Evolutionary conservation across 75 land plant genomes (phyloP).

Genomic region (Pinus taeda): DNA sequence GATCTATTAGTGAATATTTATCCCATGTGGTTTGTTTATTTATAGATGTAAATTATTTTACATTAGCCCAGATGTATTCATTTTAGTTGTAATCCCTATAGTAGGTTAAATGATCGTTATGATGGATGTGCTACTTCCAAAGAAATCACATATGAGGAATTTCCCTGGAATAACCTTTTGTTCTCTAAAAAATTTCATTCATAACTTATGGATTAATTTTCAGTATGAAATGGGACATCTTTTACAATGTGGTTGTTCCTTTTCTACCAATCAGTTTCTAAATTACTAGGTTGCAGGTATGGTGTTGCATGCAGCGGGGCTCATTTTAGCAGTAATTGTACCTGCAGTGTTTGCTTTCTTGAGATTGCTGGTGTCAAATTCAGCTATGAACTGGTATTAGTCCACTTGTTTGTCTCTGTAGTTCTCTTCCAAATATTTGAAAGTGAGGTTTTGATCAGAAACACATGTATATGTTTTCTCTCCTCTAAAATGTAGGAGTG

Average conservation of each 20-base stretch:
- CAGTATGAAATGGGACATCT: neutral
- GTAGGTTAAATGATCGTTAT: too few species aligned
- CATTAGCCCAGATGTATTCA: too few species aligned
- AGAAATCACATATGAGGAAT: neutral
- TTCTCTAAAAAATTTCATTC: neutral
- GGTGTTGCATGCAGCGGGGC: slow-evolving; percentile 46
- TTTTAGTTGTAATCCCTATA: too few species aligned
- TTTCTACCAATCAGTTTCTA: neutral
- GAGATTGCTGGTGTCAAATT: slow-evolving; percentile 54
- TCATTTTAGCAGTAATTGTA: slow-evolving; percentile 57
- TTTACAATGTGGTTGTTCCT: too few species aligned
- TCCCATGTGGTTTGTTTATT: too few species aligned
- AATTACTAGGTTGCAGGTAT: slow-evolving; percentile 41
- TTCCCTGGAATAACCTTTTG: neutral
- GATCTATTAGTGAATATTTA: too few species aligned
- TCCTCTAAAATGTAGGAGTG: neutral
- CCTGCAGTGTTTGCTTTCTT: slow-evolving; percentile 62
- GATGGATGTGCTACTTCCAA: neutral
- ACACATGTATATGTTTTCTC: neutral
- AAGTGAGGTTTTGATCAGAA: neutral
- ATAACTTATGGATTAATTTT: neutral
- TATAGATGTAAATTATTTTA: too few species aligned
- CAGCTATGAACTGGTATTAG: slow-evolving; percentile 80
- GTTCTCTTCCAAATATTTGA: neutral
- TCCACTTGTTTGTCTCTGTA: neutral